These are phyloP conservation scores for Macaranga tanarius DNA, from an alignment of 441 rosid genomes.

Conservation along the genomic window DNA sequence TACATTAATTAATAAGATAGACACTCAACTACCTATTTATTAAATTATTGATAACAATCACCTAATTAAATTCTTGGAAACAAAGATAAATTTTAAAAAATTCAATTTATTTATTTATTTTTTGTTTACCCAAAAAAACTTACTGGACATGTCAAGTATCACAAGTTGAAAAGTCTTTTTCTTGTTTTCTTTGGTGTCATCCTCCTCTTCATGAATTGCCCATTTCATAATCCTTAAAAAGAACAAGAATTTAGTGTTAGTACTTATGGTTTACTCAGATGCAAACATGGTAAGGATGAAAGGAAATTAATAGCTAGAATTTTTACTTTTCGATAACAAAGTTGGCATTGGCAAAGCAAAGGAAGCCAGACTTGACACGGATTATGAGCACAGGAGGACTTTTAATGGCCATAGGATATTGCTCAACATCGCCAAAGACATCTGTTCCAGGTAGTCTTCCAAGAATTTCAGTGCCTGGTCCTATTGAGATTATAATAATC, in stretches of 20 bases:
- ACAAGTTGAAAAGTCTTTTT: slow-evolving; percentile 47
- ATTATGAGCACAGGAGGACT: slow-evolving; percentile 50
- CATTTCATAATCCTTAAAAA: slow-evolving; percentile 50
- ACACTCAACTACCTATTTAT: no score
- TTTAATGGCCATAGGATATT: slow-evolving; percentile 68
- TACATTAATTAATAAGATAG: no score
- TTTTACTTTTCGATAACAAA: slow-evolving; percentile 56
- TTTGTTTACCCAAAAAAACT: slow-evolving; percentile 24
- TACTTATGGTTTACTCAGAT: no score
- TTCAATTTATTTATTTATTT: background rate
- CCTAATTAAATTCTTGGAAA: no score
- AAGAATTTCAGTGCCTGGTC: slow-evolving; percentile 63
- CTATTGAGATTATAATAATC: slow-evolving; percentile 58
- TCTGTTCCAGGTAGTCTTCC: slow-evolving; percentile 68
- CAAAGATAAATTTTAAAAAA: no score
- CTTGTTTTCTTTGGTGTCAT: slow-evolving; percentile 27
- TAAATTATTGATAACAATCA: no score
- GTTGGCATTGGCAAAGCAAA: slow-evolving; percentile 84
- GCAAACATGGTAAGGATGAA: no score
- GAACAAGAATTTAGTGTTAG: background rate
- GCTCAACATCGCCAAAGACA: slow-evolving; percentile 49
- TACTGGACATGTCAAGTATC: slow-evolving; percentile 83
- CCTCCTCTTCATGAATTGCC: slow-evolving; percentile 37
- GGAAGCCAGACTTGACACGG: slow-evolving; percentile 65
- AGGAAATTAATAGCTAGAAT: no score